Conservation (phyloP, 176 grass and related monocot species). For the Eragrostis nindensis region DNA sequence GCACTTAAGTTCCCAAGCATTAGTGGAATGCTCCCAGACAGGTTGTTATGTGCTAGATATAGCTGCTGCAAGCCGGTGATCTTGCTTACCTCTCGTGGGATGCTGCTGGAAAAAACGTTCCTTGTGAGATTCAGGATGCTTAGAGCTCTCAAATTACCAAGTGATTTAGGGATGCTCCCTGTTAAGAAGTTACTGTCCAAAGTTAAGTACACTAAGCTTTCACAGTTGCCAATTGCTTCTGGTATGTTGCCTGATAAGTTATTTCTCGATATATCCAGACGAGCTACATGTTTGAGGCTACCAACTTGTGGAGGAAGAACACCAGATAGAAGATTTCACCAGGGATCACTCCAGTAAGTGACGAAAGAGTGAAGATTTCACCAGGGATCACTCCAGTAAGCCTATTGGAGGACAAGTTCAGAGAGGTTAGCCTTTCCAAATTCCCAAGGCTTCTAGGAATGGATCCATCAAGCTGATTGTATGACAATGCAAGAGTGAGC, state of each 20-base stretch:
- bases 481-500: not conserved
- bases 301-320: constrained; percentile 38
- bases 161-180: constrained; percentile 15
- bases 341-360: constrained; percentile 16
- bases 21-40: constrained; percentile 32
- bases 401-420: constrained; percentile 23
- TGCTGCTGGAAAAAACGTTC: constrained; percentile 33
- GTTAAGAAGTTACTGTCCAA: constrained; percentile 39
- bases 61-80: constrained; percentile 24
- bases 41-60: constrained; percentile 39
- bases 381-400: constrained; percentile 36
- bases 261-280: constrained; percentile 36
- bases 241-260: constrained; percentile 40
- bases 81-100: constrained; percentile 16
- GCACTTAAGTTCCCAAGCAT: not conserved
- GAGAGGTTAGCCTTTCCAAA: not conserved
- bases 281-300: not conserved
- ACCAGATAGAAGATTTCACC: constrained; percentile 29
- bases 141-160: constrained; percentile 40
- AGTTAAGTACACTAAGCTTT: constrained; percentile 32
- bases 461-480: constrained; percentile 27
- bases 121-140: constrained; percentile 31
- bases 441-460: constrained; percentile 46
- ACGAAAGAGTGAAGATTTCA: constrained; percentile 42
- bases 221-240: constrained; percentile 25